These are phyloP conservation scores for Hymenotorrendiella dingleyae DNA, from an alignment of 2,329 filamentous ascomycete species.

Conservation along the genomic window DNA sequence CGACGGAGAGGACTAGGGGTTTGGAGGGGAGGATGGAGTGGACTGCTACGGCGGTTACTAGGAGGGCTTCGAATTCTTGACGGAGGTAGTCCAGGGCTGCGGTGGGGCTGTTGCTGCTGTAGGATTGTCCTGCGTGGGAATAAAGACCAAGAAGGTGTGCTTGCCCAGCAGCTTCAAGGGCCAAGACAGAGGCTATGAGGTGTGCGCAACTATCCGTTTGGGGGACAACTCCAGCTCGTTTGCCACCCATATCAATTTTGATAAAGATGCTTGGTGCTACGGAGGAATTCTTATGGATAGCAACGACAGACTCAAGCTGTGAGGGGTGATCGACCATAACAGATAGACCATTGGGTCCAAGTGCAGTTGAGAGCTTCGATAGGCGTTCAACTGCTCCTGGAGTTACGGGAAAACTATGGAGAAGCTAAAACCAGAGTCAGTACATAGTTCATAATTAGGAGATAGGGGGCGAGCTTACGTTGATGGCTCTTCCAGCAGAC, in stretches of 20 bases:
- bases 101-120: constrained; percentile 46
- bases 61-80: constrained; percentile 52
- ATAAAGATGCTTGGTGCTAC: constrained; percentile 54
- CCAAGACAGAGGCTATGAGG: constrained; percentile 42
- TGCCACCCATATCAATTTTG: constrained; percentile 69
- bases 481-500: constrained; percentile 46
- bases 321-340: constrained; percentile 65
- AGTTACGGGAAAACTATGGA: constrained; percentile 64
- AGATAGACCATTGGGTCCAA: constrained; percentile 52
- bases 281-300: constrained; percentile 38
- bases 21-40: constrained; percentile 10
- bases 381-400: constrained; percentile 56
- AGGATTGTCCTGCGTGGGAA: constrained; percentile 68
- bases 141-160: constrained; percentile 59
- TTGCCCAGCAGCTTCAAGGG: constrained; percentile 34
- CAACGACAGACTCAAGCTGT: constrained; percentile 48
- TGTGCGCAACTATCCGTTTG: constrained; percentile 39
- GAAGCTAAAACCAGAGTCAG: constrained; percentile 16
- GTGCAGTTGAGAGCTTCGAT: constrained; percentile 44
- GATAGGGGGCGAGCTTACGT: constrained; percentile 39
- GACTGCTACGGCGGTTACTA: constrained; percentile 39
- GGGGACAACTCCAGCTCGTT: constrained; percentile 61
- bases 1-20: constrained; percentile 57
- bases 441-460: background rate
- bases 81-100: constrained; percentile 55